phyloP scores from a whole-genome alignment of 805 yeast genomes.

The Martiniozyma abietophila region DNA sequence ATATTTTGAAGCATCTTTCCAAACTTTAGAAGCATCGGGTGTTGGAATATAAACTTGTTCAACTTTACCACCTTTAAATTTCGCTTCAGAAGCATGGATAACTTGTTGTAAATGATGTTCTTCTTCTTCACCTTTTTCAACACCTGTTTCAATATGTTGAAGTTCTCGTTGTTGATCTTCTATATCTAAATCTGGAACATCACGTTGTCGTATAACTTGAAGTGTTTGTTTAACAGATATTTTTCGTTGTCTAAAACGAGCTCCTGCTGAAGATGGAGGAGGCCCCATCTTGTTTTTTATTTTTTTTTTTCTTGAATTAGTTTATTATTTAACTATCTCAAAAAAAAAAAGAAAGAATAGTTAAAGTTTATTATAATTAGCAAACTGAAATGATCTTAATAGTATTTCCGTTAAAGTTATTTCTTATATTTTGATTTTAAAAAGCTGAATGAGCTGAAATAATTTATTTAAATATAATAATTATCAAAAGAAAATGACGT shows the following conservation, averaged over 20 bases:
- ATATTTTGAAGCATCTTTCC: slow-evolving; percentile 69
- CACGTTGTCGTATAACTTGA: slow-evolving; percentile 66
- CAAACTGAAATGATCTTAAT: too few relatives aligned
- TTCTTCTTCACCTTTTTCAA: slow-evolving; percentile 94
- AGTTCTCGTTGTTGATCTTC: slow-evolving; percentile 78
- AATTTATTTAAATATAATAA: too few relatives aligned
- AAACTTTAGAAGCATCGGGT: slow-evolving; percentile 81
- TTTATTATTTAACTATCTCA: too few relatives aligned
- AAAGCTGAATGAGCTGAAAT: too few relatives aligned
- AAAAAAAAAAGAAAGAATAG: too few relatives aligned
- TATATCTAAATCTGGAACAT: slow-evolving; percentile 71
- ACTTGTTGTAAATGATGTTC: slow-evolving; percentile 94
- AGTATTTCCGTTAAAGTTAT: too few relatives aligned
- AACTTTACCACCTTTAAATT: slow-evolving; percentile 43
- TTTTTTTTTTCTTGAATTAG: slow-evolving; percentile 1
- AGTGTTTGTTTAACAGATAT: slow-evolving; percentile 86
- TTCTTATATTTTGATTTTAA: too few relatives aligned
- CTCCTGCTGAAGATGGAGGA: slow-evolving; percentile 35
- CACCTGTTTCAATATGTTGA: slow-evolving; percentile 92
- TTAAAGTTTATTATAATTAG: too few relatives aligned
- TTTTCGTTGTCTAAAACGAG: slow-evolving; percentile 89
- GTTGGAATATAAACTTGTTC: slow-evolving; percentile 82
- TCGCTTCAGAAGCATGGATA: slow-evolving; percentile 67
- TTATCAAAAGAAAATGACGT: too few relatives aligned
- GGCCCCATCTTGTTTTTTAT: slow-evolving; percentile 20